A percentile compares a stretch with the other conserved stretches of the same genome.
Evolutionary conservation across 495 filamentous ascomycete species (phyloP).

Genomic region (Echria macrotheca): DNA sequence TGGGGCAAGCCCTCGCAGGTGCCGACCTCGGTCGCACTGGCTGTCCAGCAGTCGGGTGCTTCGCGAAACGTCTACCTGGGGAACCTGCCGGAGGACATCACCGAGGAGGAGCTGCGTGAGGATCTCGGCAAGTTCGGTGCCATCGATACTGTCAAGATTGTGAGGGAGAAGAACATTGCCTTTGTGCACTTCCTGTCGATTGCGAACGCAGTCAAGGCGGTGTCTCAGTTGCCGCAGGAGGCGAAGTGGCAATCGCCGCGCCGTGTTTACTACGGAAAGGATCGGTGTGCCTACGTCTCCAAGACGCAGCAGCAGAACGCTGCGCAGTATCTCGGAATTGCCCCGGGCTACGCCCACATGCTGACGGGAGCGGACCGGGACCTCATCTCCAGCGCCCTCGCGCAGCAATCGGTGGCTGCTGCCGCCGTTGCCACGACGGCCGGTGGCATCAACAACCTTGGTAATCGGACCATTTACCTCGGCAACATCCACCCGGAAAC

Average conservation of each 20-base stretch:
- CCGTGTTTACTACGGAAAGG: constrained; percentile 97
- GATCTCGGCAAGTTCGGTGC: constrained; percentile 95
- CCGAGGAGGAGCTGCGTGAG: constrained; percentile 88
- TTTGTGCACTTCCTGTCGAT: constrained; percentile 98
- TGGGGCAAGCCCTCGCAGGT: constrained; percentile 99
- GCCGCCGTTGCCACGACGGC: constrained; percentile 95
- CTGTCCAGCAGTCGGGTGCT: constrained; percentile 94
- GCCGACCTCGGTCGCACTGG: constrained; percentile 89
- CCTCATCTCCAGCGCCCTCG: constrained; percentile 89
- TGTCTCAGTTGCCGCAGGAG: constrained; percentile 92
- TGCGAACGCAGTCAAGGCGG: constrained; percentile 98
- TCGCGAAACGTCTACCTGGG: constrained; percentile 98
- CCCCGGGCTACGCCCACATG: constrained; percentile 94
- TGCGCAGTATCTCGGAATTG: constrained; percentile 94
- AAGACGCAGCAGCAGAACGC: constrained; percentile 99
- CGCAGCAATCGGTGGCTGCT: constrained; percentile 94
- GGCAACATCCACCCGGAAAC: constrained; percentile 99
- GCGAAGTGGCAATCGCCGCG: constrained; percentile 92
- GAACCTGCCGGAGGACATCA: constrained; percentile 82
- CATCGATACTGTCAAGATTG: constrained; percentile 96
- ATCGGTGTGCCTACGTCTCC: constrained; percentile 95
- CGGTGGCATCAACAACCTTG: constrained; percentile 93
- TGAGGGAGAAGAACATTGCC: constrained; percentile 95
- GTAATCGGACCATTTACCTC: constrained; percentile 95
- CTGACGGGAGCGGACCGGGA: constrained; percentile 93